A percentile compares a stretch with the other conserved stretches of the same genome.
Conservation (phyloP, 768 basidiomycete species). For the Leccinum longicurvipes region DNA sequence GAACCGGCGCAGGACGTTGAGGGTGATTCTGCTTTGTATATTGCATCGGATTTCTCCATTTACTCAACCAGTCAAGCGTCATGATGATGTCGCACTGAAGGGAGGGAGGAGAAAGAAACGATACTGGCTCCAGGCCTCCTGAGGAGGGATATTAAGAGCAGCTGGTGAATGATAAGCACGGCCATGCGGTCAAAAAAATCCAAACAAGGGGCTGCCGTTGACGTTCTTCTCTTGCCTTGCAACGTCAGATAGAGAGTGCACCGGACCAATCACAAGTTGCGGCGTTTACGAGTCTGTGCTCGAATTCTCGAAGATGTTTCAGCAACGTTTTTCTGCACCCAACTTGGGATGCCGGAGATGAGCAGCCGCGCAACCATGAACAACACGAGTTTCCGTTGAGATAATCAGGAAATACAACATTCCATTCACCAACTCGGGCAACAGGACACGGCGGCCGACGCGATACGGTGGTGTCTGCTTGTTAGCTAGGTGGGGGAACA, state of each 20-base stretch:
- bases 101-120: slow-evolving; percentile 11
- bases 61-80: slow-evolving; percentile 28
- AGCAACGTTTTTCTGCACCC: slow-evolving; percentile 20
- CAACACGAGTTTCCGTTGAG: slow-evolving; percentile 16
- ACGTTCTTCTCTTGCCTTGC: slow-evolving; percentile 23
- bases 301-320: slow-evolving; percentile 31
- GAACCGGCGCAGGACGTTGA: slow-evolving; percentile 14
- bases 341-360: slow-evolving; percentile 26
- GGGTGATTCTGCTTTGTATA: slow-evolving; percentile 16
- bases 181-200: slow-evolving; percentile 21
- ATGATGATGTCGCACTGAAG: slow-evolving; percentile 16
- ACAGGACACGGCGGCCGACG: slow-evolving; percentile 20
- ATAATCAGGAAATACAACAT: slow-evolving; percentile 14
- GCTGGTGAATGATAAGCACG: slow-evolving; percentile 25
- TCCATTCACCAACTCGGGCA: slow-evolving; percentile 20
- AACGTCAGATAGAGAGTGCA: slow-evolving; percentile 27
- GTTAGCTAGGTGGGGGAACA: slow-evolving; percentile 29
- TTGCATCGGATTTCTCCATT: slow-evolving; percentile 19
- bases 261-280: slow-evolving; percentile 25
- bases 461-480: slow-evolving; percentile 19
- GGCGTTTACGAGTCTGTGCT: slow-evolving; percentile 25
- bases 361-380: slow-evolving; percentile 16
- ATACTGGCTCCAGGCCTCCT: slow-evolving; percentile 5
- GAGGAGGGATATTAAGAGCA: slow-evolving; percentile 29
- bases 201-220: slow-evolving; percentile 27